Evolutionary conservation across 305 asterid species (phyloP), one percentile per base, ranked within the genome.

Genomic region (Lippia alba): DNA sequence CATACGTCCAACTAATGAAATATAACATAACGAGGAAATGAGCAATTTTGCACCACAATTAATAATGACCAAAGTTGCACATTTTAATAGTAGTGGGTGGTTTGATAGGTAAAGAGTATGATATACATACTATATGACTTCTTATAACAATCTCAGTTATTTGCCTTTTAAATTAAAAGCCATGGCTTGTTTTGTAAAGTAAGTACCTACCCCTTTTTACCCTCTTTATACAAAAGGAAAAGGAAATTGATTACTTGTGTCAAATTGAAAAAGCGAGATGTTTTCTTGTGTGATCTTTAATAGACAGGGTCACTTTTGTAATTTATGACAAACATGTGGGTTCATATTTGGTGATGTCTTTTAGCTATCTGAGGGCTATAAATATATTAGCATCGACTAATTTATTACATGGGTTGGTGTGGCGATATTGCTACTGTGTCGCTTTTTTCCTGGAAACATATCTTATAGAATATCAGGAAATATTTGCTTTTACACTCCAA

Each of bases 261-360:
- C 75, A 75, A 70, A 56, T 58, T 71, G 73, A 79, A 71, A 75
- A 68, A 71, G 9, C 59, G 70, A 63, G 76, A 75, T 71, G 70
- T 55, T 54, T 75, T 56, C 63, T 66, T 71, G 80, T 60, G 57
- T 40, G 58, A 39, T 74, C 50, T 62, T 74, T 71, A 39, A 67
- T 71, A n/a, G 41, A 61, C 74, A 60, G 24, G 61, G 54, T 61
- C 51, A 44, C 50, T 16, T 55, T 72, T 46, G 40, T 65, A 56
- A 36, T 64, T 65, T 14, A n/a, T 49, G 20, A 5, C n/a, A n/a
- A 4, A 49, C 19, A 36, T 36, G 41, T 36, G 41, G 41, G 41
- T 36, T 36, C 30, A 46, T 16, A 16, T 50, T 16, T 10, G 10
- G 4, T 1, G 63, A 0, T 59, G 64, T 59, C 64, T 45, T n/a